Evolutionary conservation across 176 grass and related monocot species (phyloP).

Genomic region (Triticum dicoccoides): DNA sequence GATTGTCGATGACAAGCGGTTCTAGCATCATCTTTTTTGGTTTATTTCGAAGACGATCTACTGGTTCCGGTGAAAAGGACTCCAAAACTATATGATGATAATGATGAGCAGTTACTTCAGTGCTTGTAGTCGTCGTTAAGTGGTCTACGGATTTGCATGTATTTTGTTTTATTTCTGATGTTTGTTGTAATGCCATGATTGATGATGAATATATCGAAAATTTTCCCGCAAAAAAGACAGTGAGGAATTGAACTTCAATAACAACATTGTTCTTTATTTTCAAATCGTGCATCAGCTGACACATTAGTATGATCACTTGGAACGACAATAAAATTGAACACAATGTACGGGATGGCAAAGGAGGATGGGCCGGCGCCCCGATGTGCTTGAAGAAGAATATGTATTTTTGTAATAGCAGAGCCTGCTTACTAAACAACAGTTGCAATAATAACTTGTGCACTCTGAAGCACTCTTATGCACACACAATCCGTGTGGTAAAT

Average conservation of each 20-base stretch:
- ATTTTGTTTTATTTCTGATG: too few relatives aligned
- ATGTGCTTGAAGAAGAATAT: not conserved
- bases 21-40: too few relatives aligned
- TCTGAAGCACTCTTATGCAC: not conserved
- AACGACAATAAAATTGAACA: not conserved
- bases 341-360: not conserved
- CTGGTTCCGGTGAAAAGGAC: too few relatives aligned
- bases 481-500: not conserved
- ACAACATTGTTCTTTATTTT: not conserved
- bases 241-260: too few relatives aligned
- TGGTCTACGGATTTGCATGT: too few relatives aligned
- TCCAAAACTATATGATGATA: too few relatives aligned
- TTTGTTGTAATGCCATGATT: not conserved
- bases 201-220: too few relatives aligned
- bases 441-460: not conserved
- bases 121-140: too few relatives aligned
- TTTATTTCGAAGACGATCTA: too few relatives aligned
- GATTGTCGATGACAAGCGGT: too few relatives aligned
- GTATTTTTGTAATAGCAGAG: not conserved
- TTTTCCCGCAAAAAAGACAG: too few relatives aligned
- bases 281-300: not conserved
- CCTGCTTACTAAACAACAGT: not conserved
- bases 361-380: not conserved
- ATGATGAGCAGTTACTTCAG: too few relatives aligned
- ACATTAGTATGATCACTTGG: not conserved